These are phyloP conservation scores for Colletotrichum lentis DNA, from an alignment of 2,329 filamentous ascomycete species.

Conservation along the genomic window DNA sequence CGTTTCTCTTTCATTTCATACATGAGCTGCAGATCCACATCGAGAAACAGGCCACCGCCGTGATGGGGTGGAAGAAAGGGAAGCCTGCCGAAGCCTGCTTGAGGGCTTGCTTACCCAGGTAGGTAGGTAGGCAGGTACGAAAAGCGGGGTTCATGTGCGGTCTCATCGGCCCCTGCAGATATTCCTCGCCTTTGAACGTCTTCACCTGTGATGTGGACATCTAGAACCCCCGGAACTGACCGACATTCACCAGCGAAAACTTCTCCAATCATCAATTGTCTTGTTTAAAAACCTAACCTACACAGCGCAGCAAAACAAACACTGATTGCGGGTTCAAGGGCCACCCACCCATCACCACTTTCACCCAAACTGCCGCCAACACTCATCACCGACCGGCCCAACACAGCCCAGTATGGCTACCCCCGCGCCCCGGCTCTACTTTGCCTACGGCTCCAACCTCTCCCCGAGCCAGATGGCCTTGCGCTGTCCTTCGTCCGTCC, in stretches of 20 bases:
- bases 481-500: conserved; percentile 67
- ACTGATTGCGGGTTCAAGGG: neutral
- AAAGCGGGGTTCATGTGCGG: neutral
- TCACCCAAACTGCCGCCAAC: neutral
- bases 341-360: neutral
- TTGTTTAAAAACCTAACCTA: neutral
- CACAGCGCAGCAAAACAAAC: neutral
- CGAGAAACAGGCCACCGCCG: no score
- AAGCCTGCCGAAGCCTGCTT: neutral
- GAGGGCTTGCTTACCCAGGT: no score
- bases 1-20: neutral
- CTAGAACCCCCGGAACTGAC: neutral
- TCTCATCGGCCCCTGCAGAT: neutral
- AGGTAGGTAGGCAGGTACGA: no score
- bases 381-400: neutral
- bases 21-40: neutral
- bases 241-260: neutral
- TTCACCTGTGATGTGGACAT: neutral
- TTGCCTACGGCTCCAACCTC: conserved; percentile 76
- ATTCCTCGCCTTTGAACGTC: neutral
- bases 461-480: conserved; percentile 69
- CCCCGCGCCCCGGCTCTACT: conserved; percentile 57
- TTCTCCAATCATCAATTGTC: neutral
- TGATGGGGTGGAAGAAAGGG: neutral
- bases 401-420: neutral